Evolutionary conservation across 2,329 filamentous ascomycete genomes (phyloP), one percentile per base, ranked within the genome.

Genomic region (Cladophialophora chaetospira): DNA sequence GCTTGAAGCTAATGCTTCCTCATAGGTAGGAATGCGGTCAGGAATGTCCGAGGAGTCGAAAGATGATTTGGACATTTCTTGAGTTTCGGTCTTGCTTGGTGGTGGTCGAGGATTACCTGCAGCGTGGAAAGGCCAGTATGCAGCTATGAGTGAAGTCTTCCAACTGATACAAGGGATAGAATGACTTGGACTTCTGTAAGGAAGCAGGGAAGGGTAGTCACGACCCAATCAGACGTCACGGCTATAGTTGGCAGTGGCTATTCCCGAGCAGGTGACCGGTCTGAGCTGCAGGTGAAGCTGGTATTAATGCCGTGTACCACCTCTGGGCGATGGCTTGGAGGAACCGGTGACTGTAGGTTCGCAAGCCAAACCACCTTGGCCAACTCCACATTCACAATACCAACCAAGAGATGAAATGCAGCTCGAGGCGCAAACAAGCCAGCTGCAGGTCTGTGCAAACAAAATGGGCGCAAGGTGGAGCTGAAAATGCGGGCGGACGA

Each of bases 11-110:
- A 65, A 45, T n/a, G 68, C 68, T 53, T 71, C 70, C 59, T 72
- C 70, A 58, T 72, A 72, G 2, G 66, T 67, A 13, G 70, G 70
- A 8, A 66, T 65, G 10, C 61, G 70, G 61, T 75, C 69, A 61
- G 70, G 67, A 48, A 15, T 10, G 23, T 49, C 52, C 15, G 28
- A 40, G n/a, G 44, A 10, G 15, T 51, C 47, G 6, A 38, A 17
- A 28, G 35, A 15, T 29, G 46, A 23, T 47, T 58, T 57, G 8
- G 52, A 55, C 55, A 61, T 61, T 28, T 48, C 17, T 21, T 11
- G 9, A 1, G 5, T 8, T 25, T 28, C 10, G 4, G 26, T n/a
- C 10, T 28, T 13, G 42, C 9, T 28, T 44, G 42, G 15, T 42
- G 15, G 42, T 15, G 13, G 19, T 5, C 10, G 42, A 11, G 8